A percentile compares a stretch with the other conserved stretches of the same genome.
Evolutionary conservation across 75 land plant genomes (phyloP).

Genomic region (Sequoiadendron giganteum): DNA sequence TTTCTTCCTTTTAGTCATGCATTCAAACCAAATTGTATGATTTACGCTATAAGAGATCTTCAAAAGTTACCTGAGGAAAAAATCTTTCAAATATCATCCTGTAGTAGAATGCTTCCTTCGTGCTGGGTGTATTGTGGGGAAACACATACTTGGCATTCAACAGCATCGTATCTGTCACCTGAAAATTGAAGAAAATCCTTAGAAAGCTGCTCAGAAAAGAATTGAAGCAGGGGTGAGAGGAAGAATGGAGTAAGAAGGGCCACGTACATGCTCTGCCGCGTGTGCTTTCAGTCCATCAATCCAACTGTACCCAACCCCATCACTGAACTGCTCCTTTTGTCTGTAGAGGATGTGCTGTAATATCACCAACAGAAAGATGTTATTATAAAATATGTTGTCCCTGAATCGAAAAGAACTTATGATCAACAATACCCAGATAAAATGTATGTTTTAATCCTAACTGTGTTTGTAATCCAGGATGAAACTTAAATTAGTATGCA

Average conservation of each 20-base stretch:
- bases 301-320: constrained; percentile 95
- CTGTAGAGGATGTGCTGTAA: constrained; percentile 78
- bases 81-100: constrained; percentile 79
- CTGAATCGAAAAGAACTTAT: too few relatives aligned
- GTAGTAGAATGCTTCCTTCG: constrained; percentile 85
- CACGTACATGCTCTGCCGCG: constrained; percentile 23
- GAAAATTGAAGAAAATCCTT: too few relatives aligned
- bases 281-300: constrained; percentile 84
- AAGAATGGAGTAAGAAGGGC: not conserved
- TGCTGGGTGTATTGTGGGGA: constrained; percentile 88
- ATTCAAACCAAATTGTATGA: too few relatives aligned
- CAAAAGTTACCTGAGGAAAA: constrained; percentile 73
- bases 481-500: too few relatives aligned
- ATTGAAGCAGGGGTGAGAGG: not conserved
- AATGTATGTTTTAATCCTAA: too few relatives aligned
- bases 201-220: not conserved
- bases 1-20: too few relatives aligned
- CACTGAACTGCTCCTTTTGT: constrained; percentile 92
- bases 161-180: too few relatives aligned
- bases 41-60: not conserved
- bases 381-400: not conserved
- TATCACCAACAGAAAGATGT: not conserved
- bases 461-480: not conserved
- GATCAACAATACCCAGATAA: too few relatives aligned
- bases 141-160: constrained; percentile 34